These are phyloP conservation scores for Colletotrichum lentis DNA, from an alignment of 2,329 filamentous ascomycete species.

Conservation along the genomic window DNA sequence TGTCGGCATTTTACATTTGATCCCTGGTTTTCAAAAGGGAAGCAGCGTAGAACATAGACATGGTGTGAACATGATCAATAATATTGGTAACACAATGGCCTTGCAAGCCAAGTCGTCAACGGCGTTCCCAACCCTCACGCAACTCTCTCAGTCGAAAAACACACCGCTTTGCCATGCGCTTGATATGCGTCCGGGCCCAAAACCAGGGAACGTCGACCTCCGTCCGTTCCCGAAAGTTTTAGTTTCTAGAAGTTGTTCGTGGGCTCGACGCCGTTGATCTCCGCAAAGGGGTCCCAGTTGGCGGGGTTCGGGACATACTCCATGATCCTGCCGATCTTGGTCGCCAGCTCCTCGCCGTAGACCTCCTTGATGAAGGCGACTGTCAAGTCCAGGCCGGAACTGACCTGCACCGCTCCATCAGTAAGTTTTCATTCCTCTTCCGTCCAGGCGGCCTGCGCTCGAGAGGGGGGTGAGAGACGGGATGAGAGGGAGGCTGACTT, in stretches of 20 bases:
- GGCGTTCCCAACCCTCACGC: neutral
- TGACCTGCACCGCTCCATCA: slow-evolving; percentile 42
- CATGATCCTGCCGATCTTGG: slow-evolving; percentile 55
- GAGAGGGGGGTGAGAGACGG: neutral
- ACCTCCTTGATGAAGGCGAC: slow-evolving; percentile 51
- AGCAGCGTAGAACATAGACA: neutral
- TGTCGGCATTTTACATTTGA: neutral
- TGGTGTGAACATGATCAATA: neutral
- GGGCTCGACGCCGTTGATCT: slow-evolving; percentile 41
- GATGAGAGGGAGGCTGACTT: slow-evolving; percentile 39
- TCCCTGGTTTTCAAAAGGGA: neutral
- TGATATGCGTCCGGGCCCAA: neutral
- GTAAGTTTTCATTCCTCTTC: neutral
- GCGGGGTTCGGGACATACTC: slow-evolving; percentile 58
- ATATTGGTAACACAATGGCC: neutral
- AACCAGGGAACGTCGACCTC: neutral
- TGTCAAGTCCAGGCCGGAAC: slow-evolving; percentile 49
- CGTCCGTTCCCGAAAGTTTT: neutral
- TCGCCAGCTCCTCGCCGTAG: slow-evolving; percentile 59
- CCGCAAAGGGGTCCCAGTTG: slow-evolving; percentile 45
- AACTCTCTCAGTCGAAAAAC: neutral
- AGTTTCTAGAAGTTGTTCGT: slow-evolving; percentile 31
- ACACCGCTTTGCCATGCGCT: neutral
- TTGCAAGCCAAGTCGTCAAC: neutral
- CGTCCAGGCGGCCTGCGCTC: neutral